phyloP scores from a whole-genome alignment of 495 filamentous ascomycete genomes.

The Podospora fimiseda region DNA sequence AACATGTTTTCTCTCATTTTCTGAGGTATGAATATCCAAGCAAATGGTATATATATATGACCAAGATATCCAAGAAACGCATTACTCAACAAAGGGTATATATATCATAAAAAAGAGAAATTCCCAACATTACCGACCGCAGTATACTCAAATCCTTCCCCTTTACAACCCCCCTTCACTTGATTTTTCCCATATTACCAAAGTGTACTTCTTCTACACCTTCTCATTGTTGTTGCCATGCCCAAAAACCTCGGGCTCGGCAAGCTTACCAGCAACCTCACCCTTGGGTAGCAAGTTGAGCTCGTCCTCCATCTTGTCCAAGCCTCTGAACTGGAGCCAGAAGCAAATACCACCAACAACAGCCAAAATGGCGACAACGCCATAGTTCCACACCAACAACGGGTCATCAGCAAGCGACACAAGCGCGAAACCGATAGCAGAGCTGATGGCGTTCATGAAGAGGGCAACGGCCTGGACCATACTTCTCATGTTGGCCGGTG shows the following conservation, averaged over 20 bases:
- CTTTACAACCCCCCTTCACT: no score
- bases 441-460: slow-evolving; percentile 63
- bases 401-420: slow-evolving; percentile 60
- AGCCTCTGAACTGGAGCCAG: slow-evolving; percentile 51
- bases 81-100: not conserved
- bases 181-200: no score
- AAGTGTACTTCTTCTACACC: no score
- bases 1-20: no score
- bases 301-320: slow-evolving; percentile 58
- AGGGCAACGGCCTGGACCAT: slow-evolving; percentile 62
- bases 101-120: not conserved
- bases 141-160: no score
- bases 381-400: slow-evolving; percentile 59
- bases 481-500: slow-evolving; percentile 70
- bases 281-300: slow-evolving; percentile 50
- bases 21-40: no score
- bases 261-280: slow-evolving; percentile 3
- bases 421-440: slow-evolving; percentile 65
- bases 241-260: not conserved
- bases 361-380: slow-evolving; percentile 54
- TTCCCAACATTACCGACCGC: no score
- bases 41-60: no score
- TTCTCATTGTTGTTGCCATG: no score
- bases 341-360: slow-evolving; percentile 55
- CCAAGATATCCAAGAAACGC: no score